These are phyloP conservation scores for Cryptococcus hybrid DNA, from an alignment of 1,284 basidiomycete species.

Conservation along the genomic window DNA sequence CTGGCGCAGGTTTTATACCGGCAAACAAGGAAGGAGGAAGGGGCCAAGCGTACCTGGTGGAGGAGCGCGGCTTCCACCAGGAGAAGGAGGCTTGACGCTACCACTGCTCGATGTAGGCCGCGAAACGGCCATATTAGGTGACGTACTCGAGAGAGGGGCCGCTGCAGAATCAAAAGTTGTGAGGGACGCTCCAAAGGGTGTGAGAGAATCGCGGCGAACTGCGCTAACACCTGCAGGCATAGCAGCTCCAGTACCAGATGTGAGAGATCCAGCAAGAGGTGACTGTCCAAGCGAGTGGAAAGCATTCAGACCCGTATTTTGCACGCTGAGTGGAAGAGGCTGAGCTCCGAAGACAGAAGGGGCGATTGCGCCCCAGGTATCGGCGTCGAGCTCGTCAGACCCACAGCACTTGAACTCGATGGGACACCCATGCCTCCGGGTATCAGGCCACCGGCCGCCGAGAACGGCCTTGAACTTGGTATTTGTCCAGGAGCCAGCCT, in stretches of 20 bases:
- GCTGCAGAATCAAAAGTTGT: slow-evolving; percentile 9
- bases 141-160: neutral
- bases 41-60: slow-evolving; percentile 25
- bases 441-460: slow-evolving; percentile 14
- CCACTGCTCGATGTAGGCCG: slow-evolving; percentile 4
- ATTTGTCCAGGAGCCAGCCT: slow-evolving; percentile 18
- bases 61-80: slow-evolving; percentile 10
- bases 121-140: slow-evolving; percentile 1
- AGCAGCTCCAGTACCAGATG: slow-evolving; percentile 14
- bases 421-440: slow-evolving; percentile 11
- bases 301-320: slow-evolving; percentile 17
- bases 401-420: slow-evolving; percentile 15
- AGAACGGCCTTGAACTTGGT: slow-evolving; percentile 25
- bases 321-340: slow-evolving; percentile 21
- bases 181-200: slow-evolving; percentile 11
- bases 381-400: slow-evolving; percentile 13
- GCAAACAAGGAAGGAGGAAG: slow-evolving; percentile 26
- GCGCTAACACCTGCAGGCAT: neutral
- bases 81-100: neutral
- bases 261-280: slow-evolving; percentile 42
- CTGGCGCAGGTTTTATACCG: slow-evolving; percentile 15
- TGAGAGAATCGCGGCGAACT: slow-evolving; percentile 1
- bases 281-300: slow-evolving; percentile 35
- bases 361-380: slow-evolving; percentile 17
- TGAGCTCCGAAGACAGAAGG: slow-evolving; percentile 14